phyloP scores from a whole-genome alignment of 2,329 filamentous ascomycete genomes.

The Xylariales sp. region DNA sequence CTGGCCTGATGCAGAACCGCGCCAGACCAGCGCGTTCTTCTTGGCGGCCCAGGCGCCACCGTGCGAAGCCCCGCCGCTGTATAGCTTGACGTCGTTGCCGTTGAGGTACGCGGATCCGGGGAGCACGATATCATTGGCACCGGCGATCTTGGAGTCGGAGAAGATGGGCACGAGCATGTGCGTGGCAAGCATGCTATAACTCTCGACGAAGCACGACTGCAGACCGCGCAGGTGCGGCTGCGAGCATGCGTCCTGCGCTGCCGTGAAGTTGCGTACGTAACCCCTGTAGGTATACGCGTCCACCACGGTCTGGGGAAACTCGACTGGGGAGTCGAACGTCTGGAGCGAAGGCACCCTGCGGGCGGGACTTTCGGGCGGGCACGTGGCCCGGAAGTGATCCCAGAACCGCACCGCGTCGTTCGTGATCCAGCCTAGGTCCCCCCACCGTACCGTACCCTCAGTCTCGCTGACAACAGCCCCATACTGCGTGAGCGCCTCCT shows the following conservation, averaged over 20 bases:
- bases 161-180: constrained; percentile 56
- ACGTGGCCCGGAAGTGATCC: constrained; percentile 53
- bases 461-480: constrained; percentile 34
- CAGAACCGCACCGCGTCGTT: constrained; percentile 46
- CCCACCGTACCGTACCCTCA: constrained; percentile 25
- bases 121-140: constrained; percentile 62
- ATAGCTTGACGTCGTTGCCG: constrained; percentile 49
- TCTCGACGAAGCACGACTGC: constrained; percentile 55
- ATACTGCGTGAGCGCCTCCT: constrained; percentile 38
- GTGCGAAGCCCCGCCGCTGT: constrained; percentile 48
- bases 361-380: constrained; percentile 49
- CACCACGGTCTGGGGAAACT: constrained; percentile 22
- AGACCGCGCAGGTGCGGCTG: constrained; percentile 46
- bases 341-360: constrained; percentile 25
- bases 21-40: constrained; percentile 52
- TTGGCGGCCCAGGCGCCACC: constrained; percentile 56
- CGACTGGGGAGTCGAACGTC: constrained; percentile 15
- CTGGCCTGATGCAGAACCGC: no score
- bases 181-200: constrained; percentile 46
- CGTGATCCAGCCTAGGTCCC: constrained; percentile 44
- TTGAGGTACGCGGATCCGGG: constrained; percentile 62
- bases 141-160: constrained; percentile 56
- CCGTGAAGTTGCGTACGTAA: constrained; percentile 54
- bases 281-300: constrained; percentile 37
- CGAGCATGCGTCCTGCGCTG: constrained; percentile 53